Percentiles rank a stretch among this genome's conserved stretches.
Conservation (phyloP, 78 protist species). For the Planoprotostelium fungivorum region DNA sequence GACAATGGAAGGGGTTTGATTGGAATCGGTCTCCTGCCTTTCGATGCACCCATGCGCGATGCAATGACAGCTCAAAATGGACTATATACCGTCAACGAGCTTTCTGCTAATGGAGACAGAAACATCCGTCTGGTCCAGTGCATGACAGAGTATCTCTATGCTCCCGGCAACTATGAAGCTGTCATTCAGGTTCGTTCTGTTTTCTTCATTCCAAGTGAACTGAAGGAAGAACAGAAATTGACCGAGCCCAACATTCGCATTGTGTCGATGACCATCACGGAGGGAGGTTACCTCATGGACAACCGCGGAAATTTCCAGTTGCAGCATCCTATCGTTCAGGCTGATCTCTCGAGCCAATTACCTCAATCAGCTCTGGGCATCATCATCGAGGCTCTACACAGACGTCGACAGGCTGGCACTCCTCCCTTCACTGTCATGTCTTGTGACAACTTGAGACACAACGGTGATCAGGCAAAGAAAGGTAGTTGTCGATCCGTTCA, state of each 20-base stretch:
- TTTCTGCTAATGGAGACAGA: neutral
- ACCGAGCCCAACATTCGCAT: neutral
- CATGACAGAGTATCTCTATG: neutral
- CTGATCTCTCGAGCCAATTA: neutral
- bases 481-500: too few species aligned
- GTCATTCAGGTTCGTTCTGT: neutral
- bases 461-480: neutral
- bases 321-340: neutral
- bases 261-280: conserved; percentile 16
- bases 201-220: neutral
- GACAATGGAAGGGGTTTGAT: neutral
- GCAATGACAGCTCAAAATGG: neutral
- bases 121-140: neutral
- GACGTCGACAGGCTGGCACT: neutral
- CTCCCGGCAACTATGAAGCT: neutral
- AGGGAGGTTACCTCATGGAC: conserved; percentile 16
- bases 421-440: conserved; percentile 10
- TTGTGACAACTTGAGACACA: conserved; percentile 26
- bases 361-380: conserved; percentile 10
- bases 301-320: neutral
- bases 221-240: neutral
- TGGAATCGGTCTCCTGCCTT: neutral
- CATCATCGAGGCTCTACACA: neutral
- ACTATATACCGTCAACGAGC: neutral
- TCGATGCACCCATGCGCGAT: neutral